phyloP scores from a whole-genome alignment of 1,284 basidiomycete genomes.

The Takashimella tepidaria region DNA sequence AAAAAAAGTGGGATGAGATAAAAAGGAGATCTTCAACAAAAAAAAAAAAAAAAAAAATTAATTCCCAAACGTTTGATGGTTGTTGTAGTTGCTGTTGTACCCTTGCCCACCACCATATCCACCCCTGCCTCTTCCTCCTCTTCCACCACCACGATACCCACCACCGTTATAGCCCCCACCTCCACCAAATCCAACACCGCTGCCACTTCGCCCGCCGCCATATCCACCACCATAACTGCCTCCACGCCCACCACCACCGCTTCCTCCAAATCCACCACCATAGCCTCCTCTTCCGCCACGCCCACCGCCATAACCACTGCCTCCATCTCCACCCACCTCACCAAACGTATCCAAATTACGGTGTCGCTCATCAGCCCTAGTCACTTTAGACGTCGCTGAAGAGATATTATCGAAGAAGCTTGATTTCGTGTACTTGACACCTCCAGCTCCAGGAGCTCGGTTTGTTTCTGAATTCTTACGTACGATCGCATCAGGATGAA shows the following conservation, averaged over 20 bases:
- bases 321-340: constrained; percentile 31
- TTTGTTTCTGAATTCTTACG: not conserved
- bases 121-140: constrained; percentile 12
- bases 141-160: constrained; percentile 4
- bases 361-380: constrained; percentile 37
- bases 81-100: not conserved
- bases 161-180: constrained; percentile 25
- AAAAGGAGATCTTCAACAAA: no score
- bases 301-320: constrained; percentile 4
- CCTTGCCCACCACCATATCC: constrained; percentile 14
- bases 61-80: not conserved
- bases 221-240: constrained; percentile 10
- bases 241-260: constrained; percentile 6
- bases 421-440: constrained; percentile 31
- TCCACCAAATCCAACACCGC: constrained; percentile 28
- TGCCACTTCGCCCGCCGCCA: constrained; percentile 1
- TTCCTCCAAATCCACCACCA: constrained; percentile 15
- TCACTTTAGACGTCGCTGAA: constrained; percentile 28
- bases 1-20: no score
- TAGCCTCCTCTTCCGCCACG: constrained; percentile 9
- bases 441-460: not conserved
- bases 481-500: not conserved
- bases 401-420: constrained; percentile 42
- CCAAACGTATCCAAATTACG: constrained; percentile 45
- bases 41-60: no score